These are phyloP conservation scores for Ogataea pignaliae DNA, from an alignment of 805 yeast genomes.

Conservation along the genomic window DNA sequence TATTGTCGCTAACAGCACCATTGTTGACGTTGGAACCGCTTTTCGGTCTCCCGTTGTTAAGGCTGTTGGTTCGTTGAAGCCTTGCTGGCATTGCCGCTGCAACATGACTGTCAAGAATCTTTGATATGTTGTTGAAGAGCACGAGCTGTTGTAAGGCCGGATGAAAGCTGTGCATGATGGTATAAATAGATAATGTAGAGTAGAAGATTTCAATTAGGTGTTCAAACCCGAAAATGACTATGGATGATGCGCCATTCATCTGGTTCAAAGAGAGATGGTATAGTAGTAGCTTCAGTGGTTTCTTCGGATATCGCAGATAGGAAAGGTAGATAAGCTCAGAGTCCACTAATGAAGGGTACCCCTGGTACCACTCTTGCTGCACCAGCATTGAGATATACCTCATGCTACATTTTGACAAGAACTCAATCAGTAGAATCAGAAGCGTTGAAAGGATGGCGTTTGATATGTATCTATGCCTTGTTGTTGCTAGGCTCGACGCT, in stretches of 20 bases:
- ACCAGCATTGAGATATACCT: conserved; percentile 1
- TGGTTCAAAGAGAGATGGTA: conserved; percentile 19
- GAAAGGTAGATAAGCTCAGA: conserved; percentile 11
- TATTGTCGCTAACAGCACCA: background rate
- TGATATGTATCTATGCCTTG: conserved; percentile 21
- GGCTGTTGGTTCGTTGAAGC: conserved; percentile 4
- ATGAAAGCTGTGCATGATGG: conserved; percentile 24
- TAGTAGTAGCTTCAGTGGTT: conserved; percentile 18
- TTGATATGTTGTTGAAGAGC: conserved; percentile 10
- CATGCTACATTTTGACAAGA: conserved; percentile 1
- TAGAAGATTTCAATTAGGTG: conserved; percentile 24
- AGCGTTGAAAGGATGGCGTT: conserved; percentile 27
- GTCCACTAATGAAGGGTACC: background rate
- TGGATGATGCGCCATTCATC: conserved; percentile 9
- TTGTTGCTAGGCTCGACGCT: conserved; percentile 31
- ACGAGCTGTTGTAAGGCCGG: conserved; percentile 21
- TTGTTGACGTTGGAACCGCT: background rate
- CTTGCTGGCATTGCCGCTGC: conserved; percentile 13
- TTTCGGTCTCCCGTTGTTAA: background rate
- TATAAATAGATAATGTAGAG: conserved; percentile 28
- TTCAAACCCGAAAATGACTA: conserved; percentile 21
- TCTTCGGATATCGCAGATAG: conserved; percentile 15
- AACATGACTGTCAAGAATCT: conserved; percentile 17
- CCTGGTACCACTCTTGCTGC: background rate
- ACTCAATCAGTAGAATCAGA: conserved; percentile 17